These are phyloP conservation scores for Lodderomyces oxycetoniae DNA, from an alignment of 1,139 yeast genomes.

Conservation along the genomic window DNA sequence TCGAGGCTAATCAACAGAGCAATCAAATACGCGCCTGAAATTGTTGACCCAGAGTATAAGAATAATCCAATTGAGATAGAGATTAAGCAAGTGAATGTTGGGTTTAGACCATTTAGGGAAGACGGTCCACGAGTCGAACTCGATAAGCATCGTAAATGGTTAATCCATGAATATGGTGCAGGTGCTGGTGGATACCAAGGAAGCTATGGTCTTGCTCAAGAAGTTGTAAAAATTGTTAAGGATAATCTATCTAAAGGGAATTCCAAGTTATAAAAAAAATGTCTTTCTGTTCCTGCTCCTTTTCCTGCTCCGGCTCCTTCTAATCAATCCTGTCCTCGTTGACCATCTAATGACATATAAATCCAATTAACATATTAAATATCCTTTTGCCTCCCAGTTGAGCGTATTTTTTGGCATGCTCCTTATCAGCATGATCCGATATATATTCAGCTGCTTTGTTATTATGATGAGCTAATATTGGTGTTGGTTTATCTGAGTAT, in stretches of 20 bases:
- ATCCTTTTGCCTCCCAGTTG: constrained; percentile 17
- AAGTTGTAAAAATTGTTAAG: constrained; percentile 20
- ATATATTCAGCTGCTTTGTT: constrained; percentile 27
- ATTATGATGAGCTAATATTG: constrained; percentile 22
- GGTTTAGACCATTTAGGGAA: constrained; percentile 45
- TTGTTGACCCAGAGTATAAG: constrained; percentile 28
- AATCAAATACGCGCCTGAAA: constrained; percentile 37
- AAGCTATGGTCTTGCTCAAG: constrained; percentile 36
- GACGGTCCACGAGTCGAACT: constrained; percentile 43
- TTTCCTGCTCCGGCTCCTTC: not conserved
- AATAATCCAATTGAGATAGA: constrained; percentile 35
- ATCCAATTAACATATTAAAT: constrained; percentile 20
- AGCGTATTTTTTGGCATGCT: constrained; percentile 39
- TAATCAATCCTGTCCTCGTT: not conserved
- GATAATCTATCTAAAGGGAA: constrained; percentile 4
- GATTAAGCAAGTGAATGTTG: constrained; percentile 38
- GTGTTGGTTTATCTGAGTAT: constrained; percentile 35
- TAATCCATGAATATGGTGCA: constrained; percentile 49
- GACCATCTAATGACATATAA: constrained; percentile 16
- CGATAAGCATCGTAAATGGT: constrained; percentile 27
- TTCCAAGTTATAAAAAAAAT: constrained; percentile 9
- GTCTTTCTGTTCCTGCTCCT: not conserved
- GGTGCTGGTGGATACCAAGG: constrained; percentile 56
- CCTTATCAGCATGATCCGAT: constrained; percentile 29
- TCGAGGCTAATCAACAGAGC: constrained; percentile 39